A percentile compares a stretch with the other conserved stretches of the same genome.
These are phyloP conservation scores for Limnanthes douglasii DNA, from an alignment of 345 rosid genomes.

Conservation along the genomic window DNA sequence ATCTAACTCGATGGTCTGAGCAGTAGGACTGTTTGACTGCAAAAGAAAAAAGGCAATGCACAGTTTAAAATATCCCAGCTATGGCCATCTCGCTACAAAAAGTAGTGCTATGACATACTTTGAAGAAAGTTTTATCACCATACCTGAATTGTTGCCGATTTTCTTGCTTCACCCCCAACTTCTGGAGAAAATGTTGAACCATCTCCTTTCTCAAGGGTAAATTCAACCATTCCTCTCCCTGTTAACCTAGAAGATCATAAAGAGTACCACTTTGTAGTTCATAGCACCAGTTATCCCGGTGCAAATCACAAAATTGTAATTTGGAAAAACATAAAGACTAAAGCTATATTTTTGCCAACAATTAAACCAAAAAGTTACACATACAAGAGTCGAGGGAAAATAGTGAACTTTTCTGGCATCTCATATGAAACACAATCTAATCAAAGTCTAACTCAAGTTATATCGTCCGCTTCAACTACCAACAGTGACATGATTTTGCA, in stretches of 20 bases:
- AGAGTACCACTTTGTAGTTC: constrained; percentile 2
- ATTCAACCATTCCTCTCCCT: constrained; percentile 75
- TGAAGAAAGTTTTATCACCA: not conserved
- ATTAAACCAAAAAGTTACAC: no score
- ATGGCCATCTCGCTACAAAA: not conserved
- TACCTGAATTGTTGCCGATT: constrained; percentile 71
- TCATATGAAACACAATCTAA: not conserved
- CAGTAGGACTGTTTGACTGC: no score
- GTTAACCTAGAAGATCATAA: constrained; percentile 37
- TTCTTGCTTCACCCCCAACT: constrained; percentile 62
- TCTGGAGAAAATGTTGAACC: constrained; percentile 71
- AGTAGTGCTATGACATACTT: not conserved
- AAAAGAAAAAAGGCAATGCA: constrained; percentile 4
- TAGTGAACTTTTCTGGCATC: not conserved
- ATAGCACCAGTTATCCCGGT: not conserved
- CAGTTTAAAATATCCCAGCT: not conserved
- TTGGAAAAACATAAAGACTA: no score
- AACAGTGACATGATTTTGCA: not conserved
- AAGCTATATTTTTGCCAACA: no score
- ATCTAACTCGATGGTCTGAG: no score
- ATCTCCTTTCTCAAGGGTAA: constrained; percentile 69
- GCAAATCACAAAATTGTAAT: no score
- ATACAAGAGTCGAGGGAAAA: no score
- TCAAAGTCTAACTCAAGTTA: not conserved
- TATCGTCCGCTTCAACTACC: not conserved